A percentile compares a stretch with the other conserved stretches of the same genome.
Evolutionary conservation across 768 basidiomycete genomes (phyloP).

Genomic region (Pleurotus cornucopiae): DNA sequence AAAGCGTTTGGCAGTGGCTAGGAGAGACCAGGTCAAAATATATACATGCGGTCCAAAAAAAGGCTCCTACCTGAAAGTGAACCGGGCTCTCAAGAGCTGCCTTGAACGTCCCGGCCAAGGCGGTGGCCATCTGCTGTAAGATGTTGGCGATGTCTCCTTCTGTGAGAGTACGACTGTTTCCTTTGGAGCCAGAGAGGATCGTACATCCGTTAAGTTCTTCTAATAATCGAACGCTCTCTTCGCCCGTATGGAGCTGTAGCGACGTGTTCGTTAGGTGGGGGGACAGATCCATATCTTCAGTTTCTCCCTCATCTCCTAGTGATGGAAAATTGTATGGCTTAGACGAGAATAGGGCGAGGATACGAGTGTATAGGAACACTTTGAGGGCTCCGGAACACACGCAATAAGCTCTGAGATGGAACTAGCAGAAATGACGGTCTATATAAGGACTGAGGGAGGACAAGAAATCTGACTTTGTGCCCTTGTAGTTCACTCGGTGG

Average conservation of each 20-base stretch:
- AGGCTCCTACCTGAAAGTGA: conserved; percentile 69
- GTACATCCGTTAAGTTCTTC: conserved; percentile 72
- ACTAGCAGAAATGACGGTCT: conserved; percentile 43
- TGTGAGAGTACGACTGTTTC: conserved; percentile 18
- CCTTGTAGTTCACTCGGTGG: conserved; percentile 31
- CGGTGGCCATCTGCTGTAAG: conserved; percentile 54
- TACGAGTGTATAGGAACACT: conserved; percentile 76
- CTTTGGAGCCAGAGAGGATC: conserved; percentile 33
- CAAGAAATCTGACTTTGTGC: conserved; percentile 47
- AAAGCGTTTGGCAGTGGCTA: conserved; percentile 89
- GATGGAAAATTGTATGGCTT: conserved; percentile 57
- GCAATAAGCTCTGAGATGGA: conserved; percentile 90
- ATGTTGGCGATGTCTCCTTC: conserved; percentile 38
- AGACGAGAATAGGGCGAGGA: conserved; percentile 86
- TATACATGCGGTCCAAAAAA: neutral
- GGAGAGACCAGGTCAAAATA: neutral
- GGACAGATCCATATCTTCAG: conserved; percentile 41
- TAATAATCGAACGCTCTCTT: conserved; percentile 71
- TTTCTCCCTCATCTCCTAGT: conserved; percentile 17
- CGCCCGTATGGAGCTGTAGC: conserved; percentile 64
- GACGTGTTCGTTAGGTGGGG: conserved; percentile 93
- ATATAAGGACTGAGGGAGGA: neutral
- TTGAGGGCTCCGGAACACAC: conserved; percentile 72
- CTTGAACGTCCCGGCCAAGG: conserved; percentile 78
- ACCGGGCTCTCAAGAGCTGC: conserved; percentile 80